Percentiles rank a stretch among this genome's conserved stretches.
phyloP scores from a whole-genome alignment of 352 stramenopile species.

The Pythium guiyangense region DNA sequence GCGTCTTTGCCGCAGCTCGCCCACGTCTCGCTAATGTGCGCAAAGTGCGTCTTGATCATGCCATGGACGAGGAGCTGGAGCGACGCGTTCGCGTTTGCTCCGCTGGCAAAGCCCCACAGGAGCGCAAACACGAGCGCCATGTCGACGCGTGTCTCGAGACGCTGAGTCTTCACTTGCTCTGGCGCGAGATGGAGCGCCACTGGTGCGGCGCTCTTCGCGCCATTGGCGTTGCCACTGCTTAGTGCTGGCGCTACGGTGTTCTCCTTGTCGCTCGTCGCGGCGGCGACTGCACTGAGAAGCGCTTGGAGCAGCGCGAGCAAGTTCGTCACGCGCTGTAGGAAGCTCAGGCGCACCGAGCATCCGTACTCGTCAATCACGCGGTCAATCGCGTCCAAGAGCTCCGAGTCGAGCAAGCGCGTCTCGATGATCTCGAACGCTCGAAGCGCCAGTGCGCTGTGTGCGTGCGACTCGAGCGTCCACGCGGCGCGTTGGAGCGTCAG shows the following conservation, averaged over 20 bases:
- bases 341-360: conserved; percentile 17
- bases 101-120: conserved; percentile 43
- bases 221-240: neutral
- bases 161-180: neutral
- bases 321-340: conserved; percentile 38
- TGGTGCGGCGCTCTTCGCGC: neutral
- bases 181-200: no score
- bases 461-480: neutral
- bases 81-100: conserved; percentile 9
- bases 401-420: conserved; percentile 15
- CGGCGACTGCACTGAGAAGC: conserved; percentile 15
- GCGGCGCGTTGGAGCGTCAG: conserved; percentile 17
- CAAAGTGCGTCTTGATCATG: conserved; percentile 24
- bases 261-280: conserved; percentile 4
- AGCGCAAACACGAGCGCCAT: conserved; percentile 49
- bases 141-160: conserved; percentile 32
- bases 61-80: conserved; percentile 28
- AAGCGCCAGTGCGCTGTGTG: conserved; percentile 1
- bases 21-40: conserved; percentile 24
- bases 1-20: conserved; percentile 10
- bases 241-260: neutral
- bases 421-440: conserved; percentile 21
- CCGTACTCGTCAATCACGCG: conserved; percentile 25
- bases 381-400: conserved; percentile 23
- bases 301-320: conserved; percentile 42